These are phyloP conservation scores for Ogataea allantospora DNA, from an alignment of 805 yeast species.

Conservation along the genomic window DNA sequence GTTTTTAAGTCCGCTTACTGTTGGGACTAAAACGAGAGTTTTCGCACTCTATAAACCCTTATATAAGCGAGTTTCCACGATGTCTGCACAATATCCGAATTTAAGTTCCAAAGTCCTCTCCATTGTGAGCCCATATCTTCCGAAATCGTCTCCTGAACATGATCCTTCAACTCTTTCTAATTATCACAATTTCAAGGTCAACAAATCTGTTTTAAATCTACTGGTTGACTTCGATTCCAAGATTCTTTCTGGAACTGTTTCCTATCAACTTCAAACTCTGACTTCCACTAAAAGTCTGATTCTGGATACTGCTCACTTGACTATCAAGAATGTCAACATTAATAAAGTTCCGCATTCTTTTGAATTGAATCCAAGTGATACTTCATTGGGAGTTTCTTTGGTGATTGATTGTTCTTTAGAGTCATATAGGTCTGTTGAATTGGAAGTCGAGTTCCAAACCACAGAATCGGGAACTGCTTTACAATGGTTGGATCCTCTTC, in stretches of 20 bases:
- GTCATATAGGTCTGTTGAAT: conserved; percentile 18
- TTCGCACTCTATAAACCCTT: neutral
- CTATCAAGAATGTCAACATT: conserved; percentile 43
- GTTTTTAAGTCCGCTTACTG: conserved; percentile 3
- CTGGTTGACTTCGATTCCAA: conserved; percentile 54
- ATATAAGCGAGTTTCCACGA: too few relatives aligned
- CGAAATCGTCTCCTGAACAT: conserved; percentile 46
- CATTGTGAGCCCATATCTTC: conserved; percentile 34
- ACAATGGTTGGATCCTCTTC: conserved; percentile 76
- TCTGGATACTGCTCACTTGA: conserved; percentile 68
- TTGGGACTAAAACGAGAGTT: neutral
- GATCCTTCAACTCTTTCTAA: conserved; percentile 83
- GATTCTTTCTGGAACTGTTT: conserved; percentile 54
- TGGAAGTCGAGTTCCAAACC: conserved; percentile 59
- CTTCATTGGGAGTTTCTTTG: conserved; percentile 62
- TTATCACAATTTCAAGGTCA: conserved; percentile 52
- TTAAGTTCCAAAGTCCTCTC: conserved; percentile 25
- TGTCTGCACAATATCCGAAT: conserved; percentile 26
- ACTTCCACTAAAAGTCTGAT: conserved; percentile 38
- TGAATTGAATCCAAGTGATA: conserved; percentile 40
- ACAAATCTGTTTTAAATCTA: conserved; percentile 51
- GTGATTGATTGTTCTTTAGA: conserved; percentile 30
- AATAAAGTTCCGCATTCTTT: conserved; percentile 38
- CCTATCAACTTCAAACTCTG: conserved; percentile 40
- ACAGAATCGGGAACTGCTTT: conserved; percentile 78